Base-by-base conservation (phyloP, 2,329 filamentous ascomycete genomes). In the Alternaria sp. region DNA sequence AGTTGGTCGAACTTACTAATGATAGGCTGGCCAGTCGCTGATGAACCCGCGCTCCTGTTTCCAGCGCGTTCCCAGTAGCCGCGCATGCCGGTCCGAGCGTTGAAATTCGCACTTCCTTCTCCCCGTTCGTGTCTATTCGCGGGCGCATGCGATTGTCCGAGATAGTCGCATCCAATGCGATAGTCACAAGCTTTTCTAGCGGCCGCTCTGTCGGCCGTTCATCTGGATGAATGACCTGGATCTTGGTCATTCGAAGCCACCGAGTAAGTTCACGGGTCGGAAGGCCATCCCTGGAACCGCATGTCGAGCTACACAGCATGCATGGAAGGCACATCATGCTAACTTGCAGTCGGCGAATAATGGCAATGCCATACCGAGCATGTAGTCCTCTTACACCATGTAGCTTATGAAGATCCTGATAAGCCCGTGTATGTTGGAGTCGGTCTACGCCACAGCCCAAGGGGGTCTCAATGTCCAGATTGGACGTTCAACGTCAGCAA, bases 221-320 rank as follows among this genome's bases (percentile, higher is more conserved):
- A 25, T n/a, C 40, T 17, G 10, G 11, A 26, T 44, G 47, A 10
- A n/a, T 40, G 13, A 56, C 19, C 15, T 17, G 6, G 15, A 32
- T 21, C 6, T 11, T 17, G 19, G 15, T 43, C 10, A 7, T 19
- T 36, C 8, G 26, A 46, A 21, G n/a, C 26, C 26, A 30, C 28
- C 46, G 28, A 45, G 19, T 19, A 25, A 32, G 28, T 25, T 21
- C 25, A 19, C 28, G 19, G n/a, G 17, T 43, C 12, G 46, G 44
- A 28, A 46, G 26, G 19, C 11, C 49, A 45, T 46, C 51, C 21
- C 63, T 30, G 47, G 13, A 30, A 11, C 46, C 57, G 19, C 26
- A 54, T 45, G 40, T 46, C 40, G 21, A 61, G 60, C 50, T 66
- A 54, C 67, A 67, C 59, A 12, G 28, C 59, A 67, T 67, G 45